Conservation (phyloP, 257 asterid genomes). For the Solanum boliviense region DNA sequence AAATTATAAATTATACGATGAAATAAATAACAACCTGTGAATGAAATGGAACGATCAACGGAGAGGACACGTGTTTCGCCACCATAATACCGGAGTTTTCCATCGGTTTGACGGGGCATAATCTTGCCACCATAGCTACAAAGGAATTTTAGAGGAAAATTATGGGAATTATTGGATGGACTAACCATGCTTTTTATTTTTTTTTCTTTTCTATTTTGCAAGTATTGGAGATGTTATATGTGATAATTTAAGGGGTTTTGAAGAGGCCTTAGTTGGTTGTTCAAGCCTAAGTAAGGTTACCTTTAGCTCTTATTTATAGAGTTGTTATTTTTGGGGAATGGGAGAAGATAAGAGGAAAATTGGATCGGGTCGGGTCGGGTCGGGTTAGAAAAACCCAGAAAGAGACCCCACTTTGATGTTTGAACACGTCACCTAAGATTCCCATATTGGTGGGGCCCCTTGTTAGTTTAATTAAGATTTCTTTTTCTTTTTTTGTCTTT, state of each 20-base stretch:
- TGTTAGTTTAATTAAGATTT: neutral
- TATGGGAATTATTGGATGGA: conserved; percentile 17
- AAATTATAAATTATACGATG: neutral
- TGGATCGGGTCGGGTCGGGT: neutral
- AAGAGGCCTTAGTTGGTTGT: conserved; percentile 12
- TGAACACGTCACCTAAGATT: neutral
- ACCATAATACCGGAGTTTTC: conserved; percentile 84
- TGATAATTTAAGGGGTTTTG: neutral
- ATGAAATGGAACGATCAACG: conserved; percentile 50
- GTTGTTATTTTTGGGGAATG: neutral
- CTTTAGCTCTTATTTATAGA: conserved; percentile 40
- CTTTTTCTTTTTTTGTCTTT: neutral
- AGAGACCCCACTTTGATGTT: neutral
- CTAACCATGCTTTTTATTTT: conserved; percentile 27
- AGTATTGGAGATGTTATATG: neutral
- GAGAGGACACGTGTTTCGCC: conserved; percentile 84
- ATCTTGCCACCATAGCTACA: conserved; percentile 94
- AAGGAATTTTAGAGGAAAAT: conserved; percentile 37
- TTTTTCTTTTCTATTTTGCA: neutral
- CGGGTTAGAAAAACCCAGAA: neutral
- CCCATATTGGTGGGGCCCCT: neutral
- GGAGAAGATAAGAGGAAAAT: neutral
- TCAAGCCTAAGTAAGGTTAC: conserved; percentile 47
- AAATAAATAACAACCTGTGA: conserved; percentile 28
- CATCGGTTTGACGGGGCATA: conserved; percentile 77